phyloP scores from a whole-genome alignment of 1,284 basidiomycete genomes.

The Schizopora paradoxa region DNA sequence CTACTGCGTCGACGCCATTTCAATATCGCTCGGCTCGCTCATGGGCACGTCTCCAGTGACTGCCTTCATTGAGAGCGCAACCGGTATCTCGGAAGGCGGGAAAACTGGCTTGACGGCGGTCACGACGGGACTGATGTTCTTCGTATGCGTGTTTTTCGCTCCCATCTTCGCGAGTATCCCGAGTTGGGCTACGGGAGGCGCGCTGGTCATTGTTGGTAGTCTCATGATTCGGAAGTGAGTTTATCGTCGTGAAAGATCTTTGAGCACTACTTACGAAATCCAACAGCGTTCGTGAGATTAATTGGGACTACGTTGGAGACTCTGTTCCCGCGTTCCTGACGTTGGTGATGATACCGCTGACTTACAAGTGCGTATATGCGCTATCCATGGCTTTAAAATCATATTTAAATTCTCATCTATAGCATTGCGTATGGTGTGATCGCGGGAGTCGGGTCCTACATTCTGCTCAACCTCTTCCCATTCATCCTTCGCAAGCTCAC shows the following conservation, averaged over 20 bases:
- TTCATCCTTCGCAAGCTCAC: constrained; percentile 50
- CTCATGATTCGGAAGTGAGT: constrained; percentile 82
- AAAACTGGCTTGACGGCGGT: constrained; percentile 84
- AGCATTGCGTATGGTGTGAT: constrained; percentile 91
- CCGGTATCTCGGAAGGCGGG: constrained; percentile 80
- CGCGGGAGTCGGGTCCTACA: constrained; percentile 67
- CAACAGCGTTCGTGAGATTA: constrained; percentile 69
- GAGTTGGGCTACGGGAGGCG: constrained; percentile 84
- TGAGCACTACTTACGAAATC: neutral
- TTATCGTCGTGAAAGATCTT: neutral
- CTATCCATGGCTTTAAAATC: constrained; percentile 22
- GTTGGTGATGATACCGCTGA: constrained; percentile 70
- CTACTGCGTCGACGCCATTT: constrained; percentile 80
- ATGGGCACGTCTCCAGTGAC: constrained; percentile 87
- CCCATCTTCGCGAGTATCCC: constrained; percentile 89
- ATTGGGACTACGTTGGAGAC: constrained; percentile 87
- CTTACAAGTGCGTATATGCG: constrained; percentile 58
- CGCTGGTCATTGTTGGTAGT: constrained; percentile 81
- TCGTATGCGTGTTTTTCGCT: constrained; percentile 84
- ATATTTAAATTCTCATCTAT: constrained; percentile 5
- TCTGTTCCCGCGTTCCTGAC: constrained; percentile 81
- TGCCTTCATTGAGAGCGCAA: constrained; percentile 82
- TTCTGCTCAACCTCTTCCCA: constrained; percentile 71
- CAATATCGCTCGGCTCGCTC: constrained; percentile 76
- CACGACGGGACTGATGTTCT: constrained; percentile 73